These are phyloP conservation scores for Phytophthora sansomeana DNA, from an alignment of 352 stramenopile genomes.

Conservation along the genomic window DNA sequence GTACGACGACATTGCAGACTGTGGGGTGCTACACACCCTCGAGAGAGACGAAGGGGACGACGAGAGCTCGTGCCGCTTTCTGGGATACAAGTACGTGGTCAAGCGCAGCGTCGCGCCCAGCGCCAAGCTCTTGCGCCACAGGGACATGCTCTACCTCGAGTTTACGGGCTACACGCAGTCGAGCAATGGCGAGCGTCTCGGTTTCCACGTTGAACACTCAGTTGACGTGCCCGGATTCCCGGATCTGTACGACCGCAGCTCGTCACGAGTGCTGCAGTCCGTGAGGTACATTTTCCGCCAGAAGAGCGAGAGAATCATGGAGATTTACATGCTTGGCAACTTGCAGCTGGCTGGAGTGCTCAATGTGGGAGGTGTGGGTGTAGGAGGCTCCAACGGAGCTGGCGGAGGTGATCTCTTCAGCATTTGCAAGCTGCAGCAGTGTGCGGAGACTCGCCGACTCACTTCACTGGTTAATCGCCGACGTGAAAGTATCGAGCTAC, in stretches of 20 bases:
- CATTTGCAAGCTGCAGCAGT: constrained; percentile 36
- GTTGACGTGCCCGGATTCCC: constrained; percentile 44
- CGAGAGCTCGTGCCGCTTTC: constrained; percentile 41
- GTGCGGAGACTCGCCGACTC: constrained; percentile 46
- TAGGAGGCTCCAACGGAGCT: constrained; percentile 7
- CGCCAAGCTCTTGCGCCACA: constrained; percentile 22
- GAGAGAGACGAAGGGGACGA: constrained; percentile 25
- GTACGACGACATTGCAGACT: constrained; percentile 52
- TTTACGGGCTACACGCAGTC: constrained; percentile 45
- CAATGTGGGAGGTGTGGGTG: constrained; percentile 12
- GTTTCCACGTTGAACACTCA: constrained; percentile 51
- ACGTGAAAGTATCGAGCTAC: constrained; percentile 39
- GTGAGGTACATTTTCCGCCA: constrained; percentile 51
- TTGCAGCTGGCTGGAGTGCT: constrained; percentile 19
- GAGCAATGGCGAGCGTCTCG: constrained; percentile 42
- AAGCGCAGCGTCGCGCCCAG: constrained; percentile 24
- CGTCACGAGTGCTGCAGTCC: constrained; percentile 14
- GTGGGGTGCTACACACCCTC: constrained; percentile 45
- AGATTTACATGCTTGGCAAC: constrained; percentile 43
- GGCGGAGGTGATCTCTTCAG: constrained; percentile 27
- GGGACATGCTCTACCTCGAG: constrained; percentile 48
- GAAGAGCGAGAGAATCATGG: constrained; percentile 34
- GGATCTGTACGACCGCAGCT: constrained; percentile 34
- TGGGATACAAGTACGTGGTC: constrained; percentile 64
- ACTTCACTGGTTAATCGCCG: constrained; percentile 42